These are phyloP conservation scores for Arabidopsis thaliana DNA, from an alignment of 345 rosid species.

Conservation along the genomic window TAIR10.1 NC_003070.9:26593501-26594000, in stretches of 20 bases:
- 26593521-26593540: not conserved
- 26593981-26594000: slow-evolving; percentile 26
- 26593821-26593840: slow-evolving; percentile 2
- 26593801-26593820: slow-evolving; percentile 33
- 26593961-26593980: slow-evolving; percentile 19
- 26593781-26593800: slow-evolving; percentile 20
- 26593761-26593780: not conserved
- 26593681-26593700: not conserved
- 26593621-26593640: not conserved
- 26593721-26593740: not conserved
- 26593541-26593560: not conserved
- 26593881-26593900: slow-evolving; percentile 27
- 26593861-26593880: slow-evolving; percentile 10
- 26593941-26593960: slow-evolving; percentile 22
- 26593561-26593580: not conserved
- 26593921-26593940: slow-evolving; percentile 38
- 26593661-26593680: not conserved
- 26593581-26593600: slow-evolving; percentile 3
- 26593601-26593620: not conserved
- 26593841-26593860: slow-evolving; percentile 12
- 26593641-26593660: not conserved
- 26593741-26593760: not conserved
- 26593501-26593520: not conserved
- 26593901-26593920: slow-evolving; percentile 19
- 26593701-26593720: not conserved